phyloP scores from a whole-genome alignment of 257 asterid species.

The Dorcoceras hygrometricum region DNA sequence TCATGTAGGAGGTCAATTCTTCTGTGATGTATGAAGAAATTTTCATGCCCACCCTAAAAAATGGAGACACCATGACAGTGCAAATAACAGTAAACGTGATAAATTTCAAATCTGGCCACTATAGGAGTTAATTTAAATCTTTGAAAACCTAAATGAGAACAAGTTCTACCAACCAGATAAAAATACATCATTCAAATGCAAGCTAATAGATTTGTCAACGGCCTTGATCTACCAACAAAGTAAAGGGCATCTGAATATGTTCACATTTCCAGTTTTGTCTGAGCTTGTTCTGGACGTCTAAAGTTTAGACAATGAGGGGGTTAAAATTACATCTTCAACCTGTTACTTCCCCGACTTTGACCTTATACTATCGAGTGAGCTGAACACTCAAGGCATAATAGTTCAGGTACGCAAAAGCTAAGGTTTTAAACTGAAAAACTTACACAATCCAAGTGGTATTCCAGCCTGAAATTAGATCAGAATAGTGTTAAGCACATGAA shows the following conservation, averaged over 20 bases:
- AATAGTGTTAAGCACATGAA: conserved; percentile 20
- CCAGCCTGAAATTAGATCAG: conserved; percentile 27
- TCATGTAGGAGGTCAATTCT: not conserved
- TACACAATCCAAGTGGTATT: conserved; percentile 17
- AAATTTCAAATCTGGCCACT: no score
- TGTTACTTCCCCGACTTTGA: not conserved
- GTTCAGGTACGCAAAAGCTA: not conserved
- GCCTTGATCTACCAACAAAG: not conserved
- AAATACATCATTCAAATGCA: no score
- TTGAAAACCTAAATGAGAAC: not conserved
- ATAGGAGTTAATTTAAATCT: no score
- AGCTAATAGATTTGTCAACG: not conserved
- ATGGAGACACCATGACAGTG: not conserved
- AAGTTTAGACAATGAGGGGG: not conserved
- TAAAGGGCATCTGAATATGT: not conserved
- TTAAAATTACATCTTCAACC: not conserved
- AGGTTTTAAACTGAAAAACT: conserved; percentile 30
- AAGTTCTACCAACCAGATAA: not conserved
- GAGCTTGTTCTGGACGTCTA: not conserved
- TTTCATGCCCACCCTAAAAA: not conserved
- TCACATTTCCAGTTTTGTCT: not conserved
- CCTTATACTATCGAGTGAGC: not conserved
- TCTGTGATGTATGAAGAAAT: not conserved
- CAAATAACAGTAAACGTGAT: not conserved
- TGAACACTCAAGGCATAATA: not conserved